A percentile compares a stretch with the other conserved stretches of the same genome.
Evolutionary conservation across 176 grass and related monocot genomes (phyloP).

Genomic region (Miscanthus lutarioriparius): DNA sequence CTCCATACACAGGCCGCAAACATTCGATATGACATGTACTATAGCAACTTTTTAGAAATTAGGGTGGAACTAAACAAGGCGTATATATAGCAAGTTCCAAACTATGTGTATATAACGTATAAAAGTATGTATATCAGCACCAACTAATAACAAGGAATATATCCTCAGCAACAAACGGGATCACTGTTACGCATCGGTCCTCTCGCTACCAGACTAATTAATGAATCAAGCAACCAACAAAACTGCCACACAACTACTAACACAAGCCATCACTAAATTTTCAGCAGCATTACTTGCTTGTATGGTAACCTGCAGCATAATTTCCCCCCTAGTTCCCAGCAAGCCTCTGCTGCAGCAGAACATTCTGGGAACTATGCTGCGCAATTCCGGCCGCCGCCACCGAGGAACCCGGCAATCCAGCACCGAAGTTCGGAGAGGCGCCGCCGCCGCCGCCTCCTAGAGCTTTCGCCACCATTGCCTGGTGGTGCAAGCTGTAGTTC

Average conservation of each 20-base stretch:
- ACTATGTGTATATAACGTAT: neutral
- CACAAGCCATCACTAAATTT: neutral
- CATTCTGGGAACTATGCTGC: neutral
- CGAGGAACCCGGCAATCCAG: neutral
- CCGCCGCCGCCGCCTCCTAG: neutral
- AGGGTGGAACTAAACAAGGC: no score
- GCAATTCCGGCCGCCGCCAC: neutral
- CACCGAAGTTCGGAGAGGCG: neutral
- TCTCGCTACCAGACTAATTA: neutral
- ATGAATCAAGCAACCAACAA: conserved; percentile 32
- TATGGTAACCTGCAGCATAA: neutral
- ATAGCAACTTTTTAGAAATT: no score
- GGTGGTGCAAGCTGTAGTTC: conserved; percentile 39
- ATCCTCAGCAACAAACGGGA: neutral
- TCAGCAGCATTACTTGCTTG: neutral
- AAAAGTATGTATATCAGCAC: neutral
- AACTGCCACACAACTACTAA: neutral
- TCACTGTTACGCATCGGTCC: neutral
- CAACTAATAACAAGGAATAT: neutral
- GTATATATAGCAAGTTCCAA: neutral
- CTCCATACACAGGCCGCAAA: no score
- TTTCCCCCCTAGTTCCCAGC: neutral
- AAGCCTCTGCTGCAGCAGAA: neutral
- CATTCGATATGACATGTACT: no score
- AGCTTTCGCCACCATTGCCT: conserved; percentile 37